Conservation (phyloP, 768 basidiomycete genomes). For the Mycena metata region DNA sequence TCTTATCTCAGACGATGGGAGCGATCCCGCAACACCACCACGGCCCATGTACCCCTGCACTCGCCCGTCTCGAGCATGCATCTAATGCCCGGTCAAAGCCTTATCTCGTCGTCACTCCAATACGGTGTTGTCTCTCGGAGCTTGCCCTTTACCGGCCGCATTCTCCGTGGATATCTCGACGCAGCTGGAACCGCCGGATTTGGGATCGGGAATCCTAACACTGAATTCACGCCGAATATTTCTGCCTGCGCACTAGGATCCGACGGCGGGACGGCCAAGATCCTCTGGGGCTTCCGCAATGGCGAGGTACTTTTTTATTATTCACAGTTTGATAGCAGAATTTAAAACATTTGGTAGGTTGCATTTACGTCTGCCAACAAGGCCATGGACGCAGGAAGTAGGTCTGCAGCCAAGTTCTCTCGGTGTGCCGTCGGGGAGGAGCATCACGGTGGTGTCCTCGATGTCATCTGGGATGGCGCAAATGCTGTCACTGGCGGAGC, state of each 20-base stretch:
- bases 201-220: constrained; percentile 81
- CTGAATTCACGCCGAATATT: constrained; percentile 79
- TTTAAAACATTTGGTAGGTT: constrained; percentile 45
- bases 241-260: constrained; percentile 70
- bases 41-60: constrained; percentile 75
- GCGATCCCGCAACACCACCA: constrained; percentile 68
- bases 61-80: constrained; percentile 70
- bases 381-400: constrained; percentile 67
- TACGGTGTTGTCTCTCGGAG: constrained; percentile 84
- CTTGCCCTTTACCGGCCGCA: constrained; percentile 74
- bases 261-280: constrained; percentile 73
- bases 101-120: constrained; percentile 73
- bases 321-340: constrained; percentile 54
- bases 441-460: constrained; percentile 72
- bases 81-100: constrained; percentile 66
- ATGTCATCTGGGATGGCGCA: constrained; percentile 65
- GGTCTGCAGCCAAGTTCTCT: constrained; percentile 59
- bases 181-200: constrained; percentile 70
- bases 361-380: constrained; percentile 68
- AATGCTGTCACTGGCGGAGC: constrained; percentile 65
- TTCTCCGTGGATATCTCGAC: constrained; percentile 79
- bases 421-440: constrained; percentile 68
- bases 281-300: constrained; percentile 80
- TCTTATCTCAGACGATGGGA: constrained; percentile 73
- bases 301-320: constrained; percentile 56